These are phyloP conservation scores for Rutstroemia sp. DNA, from an alignment of 2,329 filamentous ascomycete genomes.

Conservation along the genomic window DNA sequence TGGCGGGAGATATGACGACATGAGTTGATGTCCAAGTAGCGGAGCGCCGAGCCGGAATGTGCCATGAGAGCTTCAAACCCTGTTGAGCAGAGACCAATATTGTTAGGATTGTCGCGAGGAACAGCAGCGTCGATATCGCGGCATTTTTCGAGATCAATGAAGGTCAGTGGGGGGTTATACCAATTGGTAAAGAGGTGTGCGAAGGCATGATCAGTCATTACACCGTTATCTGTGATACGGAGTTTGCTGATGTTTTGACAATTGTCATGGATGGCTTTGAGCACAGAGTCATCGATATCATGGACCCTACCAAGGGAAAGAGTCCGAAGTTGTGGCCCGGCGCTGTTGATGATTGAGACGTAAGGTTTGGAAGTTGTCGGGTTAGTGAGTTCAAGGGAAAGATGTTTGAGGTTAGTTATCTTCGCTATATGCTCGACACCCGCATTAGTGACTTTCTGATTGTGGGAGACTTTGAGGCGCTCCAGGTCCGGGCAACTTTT, in stretches of 20 bases:
- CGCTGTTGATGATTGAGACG: conserved; percentile 48
- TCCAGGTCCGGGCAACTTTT: conserved; percentile 59
- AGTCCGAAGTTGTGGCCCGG: conserved; percentile 64
- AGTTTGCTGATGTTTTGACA: conserved; percentile 68
- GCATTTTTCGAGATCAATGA: conserved; percentile 69
- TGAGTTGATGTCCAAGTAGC: conserved; percentile 67
- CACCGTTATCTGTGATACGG: conserved; percentile 70
- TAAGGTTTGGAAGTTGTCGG: conserved; percentile 49
- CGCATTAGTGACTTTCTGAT: conserved; percentile 61
- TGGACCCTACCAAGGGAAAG: conserved; percentile 67
- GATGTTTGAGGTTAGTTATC: conserved; percentile 59
- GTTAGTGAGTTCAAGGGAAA: conserved; percentile 63
- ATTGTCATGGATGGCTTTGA: conserved; percentile 61
- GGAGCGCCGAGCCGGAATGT: conserved; percentile 65
- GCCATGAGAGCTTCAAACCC: conserved; percentile 78
- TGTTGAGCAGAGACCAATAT: conserved; percentile 64
- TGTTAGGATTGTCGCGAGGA: conserved; percentile 56
- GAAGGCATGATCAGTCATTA: conserved; percentile 69
- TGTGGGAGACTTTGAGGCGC: conserved; percentile 74
- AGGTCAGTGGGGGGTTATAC: conserved; percentile 63
- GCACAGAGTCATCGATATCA: conserved; percentile 58
- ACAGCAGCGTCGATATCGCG: conserved; percentile 67
- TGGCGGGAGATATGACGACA: conserved; percentile 72
- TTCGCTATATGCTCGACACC: conserved; percentile 59
- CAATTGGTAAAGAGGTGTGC: conserved; percentile 66